Evolutionary conservation across 305 asterid genomes (phyloP).

Genomic region (Lippia alba): DNA sequence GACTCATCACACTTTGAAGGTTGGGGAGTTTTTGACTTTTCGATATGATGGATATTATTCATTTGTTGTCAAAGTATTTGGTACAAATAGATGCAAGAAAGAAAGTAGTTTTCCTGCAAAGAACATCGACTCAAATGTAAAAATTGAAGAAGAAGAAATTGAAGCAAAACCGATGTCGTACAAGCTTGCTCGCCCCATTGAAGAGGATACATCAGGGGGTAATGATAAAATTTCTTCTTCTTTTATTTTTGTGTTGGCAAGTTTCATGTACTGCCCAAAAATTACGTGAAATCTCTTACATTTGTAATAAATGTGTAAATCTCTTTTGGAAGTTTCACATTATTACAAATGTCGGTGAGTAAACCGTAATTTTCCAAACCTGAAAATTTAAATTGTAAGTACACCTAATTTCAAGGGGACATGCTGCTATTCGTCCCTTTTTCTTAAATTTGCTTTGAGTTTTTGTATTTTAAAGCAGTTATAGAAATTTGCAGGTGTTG

Average conservation of each 20-base stretch:
- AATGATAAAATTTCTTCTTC: not conserved
- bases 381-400: too few relatives aligned
- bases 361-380: too few relatives aligned
- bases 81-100: slow-evolving; percentile 45
- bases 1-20: slow-evolving; percentile 30
- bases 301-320: too few relatives aligned
- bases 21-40: slow-evolving; percentile 51
- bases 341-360: too few relatives aligned
- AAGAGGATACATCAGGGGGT: slow-evolving; percentile 2
- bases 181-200: slow-evolving; percentile 17
- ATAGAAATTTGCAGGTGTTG: slow-evolving; percentile 16
- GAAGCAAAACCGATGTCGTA: not conserved
- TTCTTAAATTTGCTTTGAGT: not conserved
- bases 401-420: too few relatives aligned
- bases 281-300: not conserved
- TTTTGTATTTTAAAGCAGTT: not conserved
- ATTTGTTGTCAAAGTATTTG: slow-evolving; percentile 41
- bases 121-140: not conserved
- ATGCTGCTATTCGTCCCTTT: too few relatives aligned
- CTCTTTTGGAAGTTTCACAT: too few relatives aligned
- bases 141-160: slow-evolving; percentile 34
- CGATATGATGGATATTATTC: slow-evolving; percentile 29
- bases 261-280: not conserved
- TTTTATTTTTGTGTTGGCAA: slow-evolving; percentile 8
- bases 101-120: not conserved